Percentiles rank a stretch among this genome's conserved stretches.
phyloP scores from a whole-genome alignment of 441 rosid genomes.

The Hura crepitans region DNA sequence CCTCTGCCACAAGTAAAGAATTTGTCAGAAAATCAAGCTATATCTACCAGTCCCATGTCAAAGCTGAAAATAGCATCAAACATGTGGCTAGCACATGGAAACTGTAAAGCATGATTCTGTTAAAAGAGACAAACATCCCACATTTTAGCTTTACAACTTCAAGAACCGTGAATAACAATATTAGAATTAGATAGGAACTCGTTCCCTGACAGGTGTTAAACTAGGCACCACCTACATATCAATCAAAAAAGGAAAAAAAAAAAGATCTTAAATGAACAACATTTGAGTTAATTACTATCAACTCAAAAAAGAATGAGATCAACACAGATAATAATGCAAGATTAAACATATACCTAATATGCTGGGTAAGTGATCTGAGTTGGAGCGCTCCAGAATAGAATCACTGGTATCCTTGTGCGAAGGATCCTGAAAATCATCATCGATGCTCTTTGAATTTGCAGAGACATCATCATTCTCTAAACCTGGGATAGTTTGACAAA shows the following conservation, averaged over 20 bases:
- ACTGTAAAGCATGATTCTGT: conserved; percentile 10
- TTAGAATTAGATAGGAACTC: neutral
- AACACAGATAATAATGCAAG: neutral
- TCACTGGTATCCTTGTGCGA: conserved; percentile 33
- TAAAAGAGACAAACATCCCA: conserved; percentile 5
- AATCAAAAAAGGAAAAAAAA: neutral
- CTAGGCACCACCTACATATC: neutral
- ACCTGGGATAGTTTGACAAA: conserved; percentile 30
- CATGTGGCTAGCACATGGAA: conserved; percentile 15
- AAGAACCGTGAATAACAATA: neutral
- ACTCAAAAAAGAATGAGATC: neutral
- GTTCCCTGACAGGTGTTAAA: neutral
- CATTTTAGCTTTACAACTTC: neutral
- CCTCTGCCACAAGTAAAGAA: conserved; percentile 47
- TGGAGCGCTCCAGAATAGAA: conserved; percentile 38
- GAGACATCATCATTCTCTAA: conserved; percentile 40
- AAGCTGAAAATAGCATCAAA: conserved; percentile 22
- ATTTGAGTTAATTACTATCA: neutral
- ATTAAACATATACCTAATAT: conserved; percentile 44
- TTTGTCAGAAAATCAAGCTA: conserved; percentile 27
- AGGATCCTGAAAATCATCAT: conserved; percentile 39
- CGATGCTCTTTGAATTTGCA: conserved; percentile 34
- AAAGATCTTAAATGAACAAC: neutral
- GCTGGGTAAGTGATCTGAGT: conserved; percentile 41
- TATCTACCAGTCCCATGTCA: conserved; percentile 12